These are phyloP conservation scores for Alternaria atra DNA, from an alignment of 2,329 filamentous ascomycete species.

Conservation along the genomic window DNA sequence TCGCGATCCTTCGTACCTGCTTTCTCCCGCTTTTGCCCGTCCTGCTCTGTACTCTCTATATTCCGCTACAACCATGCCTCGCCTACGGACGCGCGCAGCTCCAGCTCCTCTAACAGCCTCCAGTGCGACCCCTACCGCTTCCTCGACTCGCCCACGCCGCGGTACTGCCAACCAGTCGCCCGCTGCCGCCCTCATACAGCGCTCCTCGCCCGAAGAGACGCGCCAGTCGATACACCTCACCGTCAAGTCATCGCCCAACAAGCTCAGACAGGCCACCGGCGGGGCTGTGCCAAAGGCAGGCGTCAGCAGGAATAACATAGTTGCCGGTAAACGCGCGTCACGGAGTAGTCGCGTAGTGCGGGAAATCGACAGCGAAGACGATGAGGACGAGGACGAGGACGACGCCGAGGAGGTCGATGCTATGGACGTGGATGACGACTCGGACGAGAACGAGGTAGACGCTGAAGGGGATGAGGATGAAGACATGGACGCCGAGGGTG, in stretches of 20 bases:
- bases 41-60: not conserved
- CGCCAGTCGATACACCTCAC: slow-evolving; percentile 59
- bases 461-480: slow-evolving; percentile 52
- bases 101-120: slow-evolving; percentile 42
- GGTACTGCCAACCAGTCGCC: slow-evolving; percentile 46
- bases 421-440: slow-evolving; percentile 53
- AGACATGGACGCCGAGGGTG: slow-evolving; percentile 50
- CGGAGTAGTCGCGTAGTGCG: slow-evolving; percentile 51
- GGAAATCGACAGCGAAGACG: slow-evolving; percentile 54
- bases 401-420: slow-evolving; percentile 53
- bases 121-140: slow-evolving; percentile 48
- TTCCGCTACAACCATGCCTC: slow-evolving; percentile 41
- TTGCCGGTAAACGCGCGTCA: slow-evolving; percentile 50
- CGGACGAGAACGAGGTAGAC: slow-evolving; percentile 51
- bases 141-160: slow-evolving; percentile 50
- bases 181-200: slow-evolving; percentile 50
- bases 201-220: slow-evolving; percentile 53
- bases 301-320: slow-evolving; percentile 49
- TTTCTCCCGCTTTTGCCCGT: slow-evolving; percentile 8
- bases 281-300: slow-evolving; percentile 39
- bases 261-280: slow-evolving; percentile 58
- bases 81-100: slow-evolving; percentile 50
- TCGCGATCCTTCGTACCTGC: slow-evolving; percentile 17
- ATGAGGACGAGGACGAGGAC: slow-evolving; percentile 51
- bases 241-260: slow-evolving; percentile 60